Evolutionary conservation across 768 basidiomycete genomes (phyloP).

Genomic region (Macrolepiota albuminosa): DNA sequence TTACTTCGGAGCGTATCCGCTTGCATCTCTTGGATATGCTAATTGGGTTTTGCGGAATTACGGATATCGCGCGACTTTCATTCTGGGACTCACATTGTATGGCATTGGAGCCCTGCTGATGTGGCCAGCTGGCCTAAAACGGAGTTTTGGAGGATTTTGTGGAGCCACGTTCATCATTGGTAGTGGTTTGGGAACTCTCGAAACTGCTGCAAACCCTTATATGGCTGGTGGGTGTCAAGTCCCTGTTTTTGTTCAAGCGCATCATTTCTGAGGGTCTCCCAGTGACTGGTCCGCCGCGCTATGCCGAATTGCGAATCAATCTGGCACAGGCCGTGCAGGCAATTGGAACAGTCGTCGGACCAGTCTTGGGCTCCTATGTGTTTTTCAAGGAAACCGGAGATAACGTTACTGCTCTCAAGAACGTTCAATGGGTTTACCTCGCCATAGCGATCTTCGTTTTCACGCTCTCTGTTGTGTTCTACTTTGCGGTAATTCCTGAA

Average conservation of each 20-base stretch:
- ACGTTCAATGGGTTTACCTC: conserved; percentile 31
- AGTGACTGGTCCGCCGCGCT: conserved; percentile 30
- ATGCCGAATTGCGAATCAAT: conserved; percentile 29
- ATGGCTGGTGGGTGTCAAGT: conserved; percentile 24
- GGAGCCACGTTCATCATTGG: conserved; percentile 32
- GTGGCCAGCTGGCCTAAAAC: conserved; percentile 30
- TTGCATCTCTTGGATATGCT: conserved; percentile 28
- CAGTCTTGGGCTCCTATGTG: conserved; percentile 28
- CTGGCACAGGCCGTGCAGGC: conserved; percentile 30
- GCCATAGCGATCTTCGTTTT: conserved; percentile 30
- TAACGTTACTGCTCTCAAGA: conserved; percentile 24
- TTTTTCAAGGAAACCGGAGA: conserved; percentile 30
- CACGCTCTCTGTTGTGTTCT: conserved; percentile 26
- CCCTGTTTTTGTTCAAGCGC: not conserved
- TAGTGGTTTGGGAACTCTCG: conserved; percentile 27
- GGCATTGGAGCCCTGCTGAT: conserved; percentile 30
- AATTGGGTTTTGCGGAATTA: conserved; percentile 29
- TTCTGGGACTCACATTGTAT: conserved; percentile 25
- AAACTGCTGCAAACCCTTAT: conserved; percentile 30
- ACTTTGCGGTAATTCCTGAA: conserved; percentile 28
- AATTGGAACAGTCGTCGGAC: conserved; percentile 27
- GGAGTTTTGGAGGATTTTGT: conserved; percentile 30
- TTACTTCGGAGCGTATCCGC: conserved; percentile 31
- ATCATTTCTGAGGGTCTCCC: not conserved
- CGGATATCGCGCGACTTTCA: conserved; percentile 29